Evolutionary conservation across 176 grass and related monocot species (phyloP).

Genomic region (Zoysia japonica): DNA sequence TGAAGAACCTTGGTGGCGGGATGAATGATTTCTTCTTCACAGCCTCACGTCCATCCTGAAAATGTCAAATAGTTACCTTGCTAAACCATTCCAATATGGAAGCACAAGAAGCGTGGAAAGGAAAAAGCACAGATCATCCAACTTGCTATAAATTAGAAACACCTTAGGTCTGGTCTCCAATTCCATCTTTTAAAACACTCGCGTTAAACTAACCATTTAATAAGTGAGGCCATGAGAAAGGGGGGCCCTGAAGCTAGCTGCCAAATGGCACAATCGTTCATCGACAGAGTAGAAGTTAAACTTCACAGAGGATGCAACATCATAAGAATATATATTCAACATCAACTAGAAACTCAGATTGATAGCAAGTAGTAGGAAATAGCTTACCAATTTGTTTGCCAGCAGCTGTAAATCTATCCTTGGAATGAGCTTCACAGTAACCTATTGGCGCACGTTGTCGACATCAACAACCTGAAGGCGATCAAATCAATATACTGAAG

Average conservation of each 20-base stretch:
- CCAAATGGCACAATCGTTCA: not conserved
- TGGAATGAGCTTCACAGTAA: conserved; percentile 80
- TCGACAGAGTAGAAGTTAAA: not conserved
- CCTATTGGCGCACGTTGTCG: conserved; percentile 69
- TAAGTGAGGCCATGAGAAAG: not conserved
- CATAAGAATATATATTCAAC: not conserved
- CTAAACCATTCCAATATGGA: conserved; percentile 8
- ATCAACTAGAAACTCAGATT: conserved; percentile 4
- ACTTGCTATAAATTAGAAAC: too few relatives aligned
- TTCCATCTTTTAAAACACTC: not conserved
- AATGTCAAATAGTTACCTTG: conserved; percentile 25
- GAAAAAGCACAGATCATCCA: not conserved
- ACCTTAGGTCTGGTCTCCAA: not conserved
- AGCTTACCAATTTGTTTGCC: conserved; percentile 72
- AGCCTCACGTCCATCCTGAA: conserved; percentile 61
- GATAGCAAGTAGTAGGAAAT: not conserved
- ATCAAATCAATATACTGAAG: conserved; percentile 18
- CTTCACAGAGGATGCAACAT: conserved; percentile 18
- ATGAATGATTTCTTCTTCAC: conserved; percentile 76
- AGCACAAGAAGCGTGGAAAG: conserved; percentile 1
- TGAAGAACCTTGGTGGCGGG: conserved; percentile 78
- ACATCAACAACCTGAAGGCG: conserved; percentile 75
- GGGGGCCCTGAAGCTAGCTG: not conserved
- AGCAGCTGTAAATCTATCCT: conserved; percentile 83
- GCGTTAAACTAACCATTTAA: conserved; percentile 5